phyloP scores from a whole-genome alignment of 257 asterid genomes.

The Nicotiana undulata region DNA sequence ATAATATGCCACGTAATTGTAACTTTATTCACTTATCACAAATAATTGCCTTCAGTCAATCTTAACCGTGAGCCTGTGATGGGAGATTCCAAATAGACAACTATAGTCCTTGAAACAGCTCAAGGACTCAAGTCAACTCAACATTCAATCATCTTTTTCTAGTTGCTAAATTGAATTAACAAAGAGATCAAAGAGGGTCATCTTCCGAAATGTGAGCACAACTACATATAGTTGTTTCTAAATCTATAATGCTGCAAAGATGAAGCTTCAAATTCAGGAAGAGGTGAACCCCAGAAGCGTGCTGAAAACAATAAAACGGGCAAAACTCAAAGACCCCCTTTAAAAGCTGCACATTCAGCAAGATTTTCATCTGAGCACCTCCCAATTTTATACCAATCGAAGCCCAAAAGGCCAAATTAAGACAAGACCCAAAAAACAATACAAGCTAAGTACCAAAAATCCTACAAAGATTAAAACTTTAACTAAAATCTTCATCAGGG shows the following conservation, averaged over 20 bases:
- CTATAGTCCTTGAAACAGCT: background rate
- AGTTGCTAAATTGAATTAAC: background rate
- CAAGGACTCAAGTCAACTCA: slow-evolving; percentile 4
- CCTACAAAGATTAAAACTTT: background rate
- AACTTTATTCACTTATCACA: background rate
- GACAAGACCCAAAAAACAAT: background rate
- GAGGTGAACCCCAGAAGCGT: background rate
- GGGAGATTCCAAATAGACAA: background rate
- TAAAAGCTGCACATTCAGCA: slow-evolving; percentile 8
- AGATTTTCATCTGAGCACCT: background rate
- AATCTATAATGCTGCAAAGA: background rate
- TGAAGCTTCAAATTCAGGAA: background rate
- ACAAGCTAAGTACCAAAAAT: background rate
- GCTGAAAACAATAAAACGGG: background rate
- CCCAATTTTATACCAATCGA: background rate
- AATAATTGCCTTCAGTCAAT: background rate
- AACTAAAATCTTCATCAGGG: background rate
- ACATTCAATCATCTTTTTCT: background rate
- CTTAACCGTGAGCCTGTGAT: background rate
- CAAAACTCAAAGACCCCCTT: background rate
- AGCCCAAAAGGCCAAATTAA: background rate
- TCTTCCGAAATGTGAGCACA: background rate
- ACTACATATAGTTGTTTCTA: background rate
- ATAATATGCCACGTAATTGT: background rate
- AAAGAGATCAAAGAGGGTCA: background rate